Evolutionary conservation across 2,329 filamentous ascomycete species (phyloP), one percentile per base, ranked within the genome.

Genomic region (Sclerotinia spermophila): DNA sequence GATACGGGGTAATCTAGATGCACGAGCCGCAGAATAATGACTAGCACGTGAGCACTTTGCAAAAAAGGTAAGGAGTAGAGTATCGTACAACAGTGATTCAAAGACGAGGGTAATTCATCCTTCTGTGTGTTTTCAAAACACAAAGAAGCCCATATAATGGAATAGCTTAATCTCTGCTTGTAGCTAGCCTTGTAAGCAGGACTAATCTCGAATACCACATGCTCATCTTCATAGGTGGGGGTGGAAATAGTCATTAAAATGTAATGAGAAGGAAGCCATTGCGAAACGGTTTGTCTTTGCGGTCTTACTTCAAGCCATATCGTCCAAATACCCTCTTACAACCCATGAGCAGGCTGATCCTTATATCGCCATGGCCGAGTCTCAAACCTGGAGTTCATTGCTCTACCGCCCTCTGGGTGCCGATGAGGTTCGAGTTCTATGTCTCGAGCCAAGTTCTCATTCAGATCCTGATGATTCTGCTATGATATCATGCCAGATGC

Each of bases 401-500:
- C 35, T 69, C 15, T 69, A 69, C 35, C 48, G 27, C 5, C 48
- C 48, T 40, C 30, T 65, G 17, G 30, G 8, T 2, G 48, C 33
- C 13, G 45, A 56, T 45, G 48, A 69, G n/a, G 13, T 69, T 35
- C 68, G 68, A 5, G 59, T 58, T 6, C 10, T 69, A 38, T 65
- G 35, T 45, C 30, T 69, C 19, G 48, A 65, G 68, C 68, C 68
- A 44, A 65, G 30, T 27, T 69, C 68, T n/a, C 42, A 42, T 15
- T 51, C 68, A 27, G 48, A 44, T n/a, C 40, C 48, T 35, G 38
- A 58, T 38, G 30, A 65, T 38, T 27, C 4, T 65, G 21, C 51
- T 30, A 44, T 56, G 21, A 69, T 69, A 33, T 69, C 44, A 19
- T 69, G 68, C 15, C 27, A 53, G 38, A 69, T 69, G 45, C 68